phyloP scores from a whole-genome alignment of 2,329 filamentous ascomycete species.

The Calonectria hawksworthii region DNA sequence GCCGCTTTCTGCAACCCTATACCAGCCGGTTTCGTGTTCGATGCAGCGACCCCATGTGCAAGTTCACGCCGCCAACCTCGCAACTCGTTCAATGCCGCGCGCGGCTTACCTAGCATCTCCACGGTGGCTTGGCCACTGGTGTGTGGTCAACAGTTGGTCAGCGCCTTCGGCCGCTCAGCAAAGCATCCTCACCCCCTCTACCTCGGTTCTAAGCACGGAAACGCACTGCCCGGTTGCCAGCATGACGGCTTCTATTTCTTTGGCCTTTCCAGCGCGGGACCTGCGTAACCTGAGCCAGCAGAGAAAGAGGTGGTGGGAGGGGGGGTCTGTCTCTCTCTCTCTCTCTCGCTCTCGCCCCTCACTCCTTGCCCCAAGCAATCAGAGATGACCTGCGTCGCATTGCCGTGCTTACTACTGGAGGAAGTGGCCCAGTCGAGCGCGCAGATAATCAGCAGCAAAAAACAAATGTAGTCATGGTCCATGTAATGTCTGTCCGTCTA shows the following conservation, averaged over 20 bases:
- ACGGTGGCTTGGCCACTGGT: constrained; percentile 3
- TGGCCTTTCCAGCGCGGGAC: no score
- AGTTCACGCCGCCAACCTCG: constrained; percentile 5
- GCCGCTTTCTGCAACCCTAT: constrained; percentile 9
- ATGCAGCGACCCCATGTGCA: neutral
- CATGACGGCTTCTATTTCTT: neutral
- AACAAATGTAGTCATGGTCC: neutral
- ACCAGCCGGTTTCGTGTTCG: constrained; percentile 9
- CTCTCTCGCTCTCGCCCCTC: neutral
- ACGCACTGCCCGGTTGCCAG: neutral
- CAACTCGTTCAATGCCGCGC: neutral
- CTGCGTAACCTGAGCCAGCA: neutral
- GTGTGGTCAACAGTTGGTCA: neutral
- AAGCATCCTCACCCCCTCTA: neutral
- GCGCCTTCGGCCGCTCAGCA: constrained; percentile 4
- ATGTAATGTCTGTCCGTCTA: neutral
- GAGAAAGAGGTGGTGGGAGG: no score
- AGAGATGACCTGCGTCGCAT: constrained; percentile 7
- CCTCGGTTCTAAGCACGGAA: constrained; percentile 2
- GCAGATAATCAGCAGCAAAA: neutral
- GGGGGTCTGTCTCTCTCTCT: no score
- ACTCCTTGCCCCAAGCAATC: neutral
- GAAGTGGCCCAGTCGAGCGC: neutral
- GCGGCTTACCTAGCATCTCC: constrained; percentile 14
- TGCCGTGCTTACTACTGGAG: neutral